phyloP scores from a whole-genome alignment of 192 early-diverging fungal genomes.

The Coemansia reversa region DNA sequence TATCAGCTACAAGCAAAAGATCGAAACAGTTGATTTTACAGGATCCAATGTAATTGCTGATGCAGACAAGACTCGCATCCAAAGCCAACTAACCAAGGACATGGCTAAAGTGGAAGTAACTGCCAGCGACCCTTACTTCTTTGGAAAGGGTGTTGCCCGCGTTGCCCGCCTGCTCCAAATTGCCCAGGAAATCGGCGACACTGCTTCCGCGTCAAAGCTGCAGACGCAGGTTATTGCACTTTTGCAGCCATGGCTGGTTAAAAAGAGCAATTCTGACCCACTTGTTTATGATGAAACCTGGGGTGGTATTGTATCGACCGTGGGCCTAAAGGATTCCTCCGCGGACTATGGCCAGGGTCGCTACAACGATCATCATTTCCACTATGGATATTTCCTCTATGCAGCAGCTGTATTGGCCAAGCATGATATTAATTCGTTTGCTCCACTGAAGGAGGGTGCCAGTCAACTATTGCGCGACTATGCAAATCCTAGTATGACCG shows the following conservation, averaged over 20 bases:
- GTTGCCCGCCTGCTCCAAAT: slow-evolving; percentile 56
- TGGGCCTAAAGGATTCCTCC: slow-evolving; percentile 28
- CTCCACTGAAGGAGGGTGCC: slow-evolving; percentile 30
- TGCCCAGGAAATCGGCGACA: slow-evolving; percentile 46
- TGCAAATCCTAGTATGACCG: slow-evolving; percentile 52
- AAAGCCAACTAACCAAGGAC: slow-evolving; percentile 45
- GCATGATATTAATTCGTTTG: slow-evolving; percentile 39
- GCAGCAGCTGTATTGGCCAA: slow-evolving; percentile 54
- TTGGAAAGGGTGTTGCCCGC: slow-evolving; percentile 54
- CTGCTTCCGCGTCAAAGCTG: slow-evolving; percentile 11
- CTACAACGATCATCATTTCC: slow-evolving; percentile 65
- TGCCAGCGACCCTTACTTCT: slow-evolving; percentile 56
- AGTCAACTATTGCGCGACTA: slow-evolving; percentile 58
- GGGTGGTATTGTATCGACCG: slow-evolving; percentile 51
- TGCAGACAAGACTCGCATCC: slow-evolving; percentile 25
- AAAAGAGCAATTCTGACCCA: slow-evolving; percentile 35
- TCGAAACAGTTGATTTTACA: slow-evolving; percentile 32
- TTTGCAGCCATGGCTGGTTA: slow-evolving; percentile 44
- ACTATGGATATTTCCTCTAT: slow-evolving; percentile 61
- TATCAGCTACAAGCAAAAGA: slow-evolving; percentile 49
- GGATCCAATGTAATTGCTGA: slow-evolving; percentile 25
- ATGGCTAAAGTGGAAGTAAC: slow-evolving; percentile 21
- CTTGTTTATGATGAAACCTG: slow-evolving; percentile 53
- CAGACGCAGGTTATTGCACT: slow-evolving; percentile 9
- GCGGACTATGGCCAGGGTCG: slow-evolving; percentile 58